Base-by-base conservation (phyloP, 768 basidiomycete genomes). In the Lanmaoa pseudosensibilis region DNA sequence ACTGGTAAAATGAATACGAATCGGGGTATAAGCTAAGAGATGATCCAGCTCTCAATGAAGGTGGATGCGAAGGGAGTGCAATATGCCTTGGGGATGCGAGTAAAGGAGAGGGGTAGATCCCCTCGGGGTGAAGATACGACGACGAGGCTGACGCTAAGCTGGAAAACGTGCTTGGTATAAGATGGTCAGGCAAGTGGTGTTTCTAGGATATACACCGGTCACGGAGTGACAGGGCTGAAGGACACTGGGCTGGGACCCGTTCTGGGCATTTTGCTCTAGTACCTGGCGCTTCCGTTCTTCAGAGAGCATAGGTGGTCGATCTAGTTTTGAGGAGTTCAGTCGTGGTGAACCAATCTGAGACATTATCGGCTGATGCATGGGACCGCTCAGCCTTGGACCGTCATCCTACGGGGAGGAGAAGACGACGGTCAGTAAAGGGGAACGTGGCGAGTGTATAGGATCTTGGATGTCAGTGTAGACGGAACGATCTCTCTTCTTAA, bases 291-390 rank as follows among this genome's bases (percentile, higher is more conserved):
- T 79, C 54, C 70, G 62, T 30, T 73, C 73, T 44, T 74, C 71
- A 30, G 77, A 72, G 23, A 71, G 62, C 59, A 76, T 75, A 0
- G 70, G 70, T 18, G 80, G 78, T 21, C 81, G 80, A 51, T 80
- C 78, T 45, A 86, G 86, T 47, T 86, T 75, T 23, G 88, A 88
- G 63, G 85, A 88, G 65, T 88, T 89, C 32, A 78, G 67, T 15
- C 75, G 75, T 6, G 77, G 74, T 18, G 62, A 54, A 34, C 58
- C 51, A 46, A 66, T 68, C 44, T 57, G 56, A 16, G 62, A 33
- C 40, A 77, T 69, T 36, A 83, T 76, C 8, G 80, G 80, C 44
- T 75, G 73, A 21, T 80, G 77, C 53, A 69, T 61, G 11, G 65
- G 50, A 18, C 52, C 52, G 11, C 36, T 39, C 70, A 74, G 8